Percentiles rank a stretch among this genome's conserved stretches.
Conservation (phyloP, 2,329 filamentous ascomycete genomes). For the Fusarium sp. region DNA sequence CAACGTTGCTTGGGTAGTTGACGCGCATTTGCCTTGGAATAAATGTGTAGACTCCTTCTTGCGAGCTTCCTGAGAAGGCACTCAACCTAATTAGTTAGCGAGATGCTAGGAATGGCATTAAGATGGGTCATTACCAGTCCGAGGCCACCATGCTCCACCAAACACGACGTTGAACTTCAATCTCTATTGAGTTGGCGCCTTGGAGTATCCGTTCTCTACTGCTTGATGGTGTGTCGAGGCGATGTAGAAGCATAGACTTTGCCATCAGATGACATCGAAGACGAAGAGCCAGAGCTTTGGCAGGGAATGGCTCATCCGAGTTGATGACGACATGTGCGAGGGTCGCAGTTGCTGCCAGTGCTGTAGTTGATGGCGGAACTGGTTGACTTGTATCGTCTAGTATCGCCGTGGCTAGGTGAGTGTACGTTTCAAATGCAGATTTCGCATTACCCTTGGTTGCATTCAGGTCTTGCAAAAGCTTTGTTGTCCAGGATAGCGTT, state of each 20-base stretch:
- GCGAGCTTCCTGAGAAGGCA: neutral
- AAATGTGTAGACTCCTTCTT: neutral
- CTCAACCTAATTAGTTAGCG: neutral
- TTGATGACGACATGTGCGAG: conserved; percentile 2
- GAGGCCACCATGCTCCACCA: conserved; percentile 1
- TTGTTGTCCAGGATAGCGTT: neutral
- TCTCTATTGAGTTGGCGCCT: neutral
- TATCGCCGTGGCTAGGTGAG: neutral
- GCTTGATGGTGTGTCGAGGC: neutral
- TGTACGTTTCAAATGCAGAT: neutral
- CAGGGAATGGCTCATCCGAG: neutral
- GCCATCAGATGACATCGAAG: neutral
- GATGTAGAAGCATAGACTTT: neutral
- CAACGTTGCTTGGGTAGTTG: neutral
- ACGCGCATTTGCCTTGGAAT: neutral
- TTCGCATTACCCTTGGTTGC: neutral
- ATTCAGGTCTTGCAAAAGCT: neutral
- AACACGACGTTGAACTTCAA: neutral
- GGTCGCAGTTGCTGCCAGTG: neutral
- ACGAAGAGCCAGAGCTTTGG: neutral
- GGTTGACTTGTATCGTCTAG: neutral
- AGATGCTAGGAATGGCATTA: neutral
- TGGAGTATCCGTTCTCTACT: neutral
- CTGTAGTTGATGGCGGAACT: neutral
- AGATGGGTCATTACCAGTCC: neutral